Evolutionary conservation across 2,329 filamentous ascomycete genomes (phyloP).

Genomic region (Apiospora koreana): DNA sequence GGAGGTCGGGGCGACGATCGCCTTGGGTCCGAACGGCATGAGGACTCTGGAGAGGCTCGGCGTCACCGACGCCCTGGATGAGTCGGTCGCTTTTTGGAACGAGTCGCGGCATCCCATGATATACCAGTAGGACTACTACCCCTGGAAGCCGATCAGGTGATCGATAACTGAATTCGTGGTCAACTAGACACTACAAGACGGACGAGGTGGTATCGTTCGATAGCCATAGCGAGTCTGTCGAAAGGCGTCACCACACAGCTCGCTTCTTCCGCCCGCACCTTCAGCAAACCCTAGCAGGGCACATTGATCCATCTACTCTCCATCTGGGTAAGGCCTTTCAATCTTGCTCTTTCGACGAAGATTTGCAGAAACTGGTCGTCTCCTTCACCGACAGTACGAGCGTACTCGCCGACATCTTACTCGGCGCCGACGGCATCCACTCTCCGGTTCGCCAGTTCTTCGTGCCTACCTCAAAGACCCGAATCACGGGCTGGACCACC

Average conservation of each 20-base stretch:
- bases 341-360: slow-evolving; percentile 33
- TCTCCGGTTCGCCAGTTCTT: slow-evolving; percentile 47
- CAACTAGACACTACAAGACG: slow-evolving; percentile 40
- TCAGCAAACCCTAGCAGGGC: slow-evolving; percentile 47
- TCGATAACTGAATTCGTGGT: neutral
- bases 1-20: slow-evolving; percentile 50
- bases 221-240: slow-evolving; percentile 38
- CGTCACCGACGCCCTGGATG: slow-evolving; percentile 44
- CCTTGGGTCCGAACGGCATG: slow-evolving; percentile 54
- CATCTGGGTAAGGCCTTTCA: slow-evolving; percentile 44
- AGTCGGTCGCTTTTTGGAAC: slow-evolving; percentile 41
- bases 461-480: slow-evolving; percentile 39
- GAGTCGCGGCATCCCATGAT: slow-evolving; percentile 45
- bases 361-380: slow-evolving; percentile 34
- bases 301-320: slow-evolving; percentile 42
- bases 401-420: slow-evolving; percentile 45
- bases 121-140: slow-evolving; percentile 37
- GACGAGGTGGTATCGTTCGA: slow-evolving; percentile 47
- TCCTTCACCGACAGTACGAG: slow-evolving; percentile 49
- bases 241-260: slow-evolving; percentile 40
- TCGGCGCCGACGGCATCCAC: slow-evolving; percentile 56
- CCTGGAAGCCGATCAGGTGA: no score
- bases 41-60: slow-evolving; percentile 52
- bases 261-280: slow-evolving; percentile 51
- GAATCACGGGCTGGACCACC: slow-evolving; percentile 45